phyloP scores from a whole-genome alignment of 1,284 basidiomycete species.

The Acaromyces ingoldii region DNA sequence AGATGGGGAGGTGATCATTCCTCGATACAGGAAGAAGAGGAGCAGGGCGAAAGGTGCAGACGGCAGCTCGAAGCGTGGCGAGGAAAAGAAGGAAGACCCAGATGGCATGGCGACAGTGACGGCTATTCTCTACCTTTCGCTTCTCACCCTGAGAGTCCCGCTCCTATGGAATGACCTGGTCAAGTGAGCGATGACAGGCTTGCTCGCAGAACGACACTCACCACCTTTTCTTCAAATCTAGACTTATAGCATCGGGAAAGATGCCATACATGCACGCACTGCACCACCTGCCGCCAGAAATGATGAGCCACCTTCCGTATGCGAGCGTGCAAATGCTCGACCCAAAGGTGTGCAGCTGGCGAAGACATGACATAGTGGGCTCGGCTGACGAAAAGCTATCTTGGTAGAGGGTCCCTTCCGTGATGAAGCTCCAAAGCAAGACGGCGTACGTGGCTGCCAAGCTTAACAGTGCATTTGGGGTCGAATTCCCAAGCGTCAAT shows the following conservation, averaged over 20 bases:
- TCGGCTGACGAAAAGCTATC: background rate
- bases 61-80: background rate
- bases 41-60: background rate
- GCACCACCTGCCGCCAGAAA: constrained; percentile 62
- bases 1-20: background rate
- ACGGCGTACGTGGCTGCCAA: constrained; percentile 62
- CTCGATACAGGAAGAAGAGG: background rate
- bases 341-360: background rate
- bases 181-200: background rate
- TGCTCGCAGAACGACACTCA: background rate
- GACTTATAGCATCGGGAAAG: constrained; percentile 66
- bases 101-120: background rate
- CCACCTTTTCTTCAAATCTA: constrained; percentile 43
- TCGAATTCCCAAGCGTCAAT: constrained; percentile 74
- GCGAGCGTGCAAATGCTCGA: background rate
- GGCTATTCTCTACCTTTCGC: constrained; percentile 32
- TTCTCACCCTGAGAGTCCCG: constrained; percentile 32
- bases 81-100: background rate
- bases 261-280: constrained; percentile 77
- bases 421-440: constrained; percentile 61
- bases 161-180: constrained; percentile 29
- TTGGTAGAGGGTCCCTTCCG: constrained; percentile 23
- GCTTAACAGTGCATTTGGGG: constrained; percentile 58
- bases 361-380: background rate
- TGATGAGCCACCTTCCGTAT: constrained; percentile 67